phyloP scores from a whole-genome alignment of 495 filamentous ascomycete species.

The Lasiosphaeria ovina region DNA sequence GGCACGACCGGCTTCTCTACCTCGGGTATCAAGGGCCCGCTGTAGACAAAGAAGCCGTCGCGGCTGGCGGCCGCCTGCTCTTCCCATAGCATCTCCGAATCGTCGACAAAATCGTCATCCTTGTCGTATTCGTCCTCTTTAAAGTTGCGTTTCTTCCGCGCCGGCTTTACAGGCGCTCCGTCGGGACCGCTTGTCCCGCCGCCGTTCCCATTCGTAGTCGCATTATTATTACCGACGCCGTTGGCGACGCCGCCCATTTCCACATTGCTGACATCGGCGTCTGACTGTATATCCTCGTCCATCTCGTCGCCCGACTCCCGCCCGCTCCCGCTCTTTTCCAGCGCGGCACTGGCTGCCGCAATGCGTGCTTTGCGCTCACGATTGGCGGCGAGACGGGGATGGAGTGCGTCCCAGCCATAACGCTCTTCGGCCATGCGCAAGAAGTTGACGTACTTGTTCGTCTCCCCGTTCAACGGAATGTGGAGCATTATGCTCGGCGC shows the following conservation, averaged over 20 bases:
- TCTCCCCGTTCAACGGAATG: constrained; percentile 73
- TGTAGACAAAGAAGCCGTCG: constrained; percentile 89
- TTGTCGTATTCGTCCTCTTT: constrained; percentile 96
- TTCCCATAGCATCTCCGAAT: constrained; percentile 93
- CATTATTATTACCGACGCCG: constrained; percentile 1
- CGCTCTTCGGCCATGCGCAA: constrained; percentile 87
- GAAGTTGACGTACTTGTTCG: constrained; percentile 91
- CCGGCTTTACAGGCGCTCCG: constrained; percentile 59
- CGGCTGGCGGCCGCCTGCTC: constrained; percentile 90
- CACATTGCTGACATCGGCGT: constrained; percentile 70
- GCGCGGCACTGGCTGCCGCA: constrained; percentile 75
- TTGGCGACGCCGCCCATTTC: constrained; percentile 49
- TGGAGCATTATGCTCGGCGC: constrained; percentile 82
- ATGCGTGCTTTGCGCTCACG: constrained; percentile 76
- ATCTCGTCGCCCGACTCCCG: constrained; percentile 75
- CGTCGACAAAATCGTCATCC: constrained; percentile 96
- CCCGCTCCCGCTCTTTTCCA: constrained; percentile 70
- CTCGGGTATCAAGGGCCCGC: constrained; percentile 79
- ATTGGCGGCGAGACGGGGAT: constrained; percentile 85
- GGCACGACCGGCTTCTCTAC: constrained; percentile 78
- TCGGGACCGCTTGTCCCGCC: constrained; percentile 61
- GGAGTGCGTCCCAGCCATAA: constrained; percentile 91
- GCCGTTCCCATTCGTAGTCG: constrained; percentile 34
- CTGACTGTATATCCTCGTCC: constrained; percentile 62
- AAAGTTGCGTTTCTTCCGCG: constrained; percentile 69